These are phyloP conservation scores for Mortierella sp. DNA, from an alignment of 371 early-diverging fungal genomes.

Conservation along the genomic window DNA sequence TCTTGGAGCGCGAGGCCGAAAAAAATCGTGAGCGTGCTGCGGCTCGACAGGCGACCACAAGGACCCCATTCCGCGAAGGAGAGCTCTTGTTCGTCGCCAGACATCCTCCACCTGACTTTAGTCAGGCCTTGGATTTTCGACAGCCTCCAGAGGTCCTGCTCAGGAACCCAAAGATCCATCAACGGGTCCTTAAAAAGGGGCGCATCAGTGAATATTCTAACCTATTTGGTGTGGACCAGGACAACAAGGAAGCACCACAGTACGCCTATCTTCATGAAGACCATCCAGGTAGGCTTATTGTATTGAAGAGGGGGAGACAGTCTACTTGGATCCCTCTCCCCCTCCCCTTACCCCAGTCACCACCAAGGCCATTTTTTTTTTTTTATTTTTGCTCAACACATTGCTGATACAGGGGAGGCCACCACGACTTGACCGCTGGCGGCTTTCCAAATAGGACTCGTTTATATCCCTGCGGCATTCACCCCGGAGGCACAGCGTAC, in stretches of 20 bases:
- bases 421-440: background rate
- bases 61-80: constrained; percentile 80
- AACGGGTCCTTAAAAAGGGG: constrained; percentile 33
- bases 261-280: constrained; percentile 54
- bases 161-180: constrained; percentile 42
- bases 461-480: constrained; percentile 81
- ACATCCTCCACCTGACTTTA: constrained; percentile 64
- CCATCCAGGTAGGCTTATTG: constrained; percentile 38
- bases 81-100: constrained; percentile 79
- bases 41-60: constrained; percentile 55
- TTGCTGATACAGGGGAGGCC: constrained; percentile 26
- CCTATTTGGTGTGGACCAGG: constrained; percentile 39
- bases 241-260: constrained; percentile 11
- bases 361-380: background rate
- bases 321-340: constrained; percentile 3
- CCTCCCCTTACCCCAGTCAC: too few relatives aligned
- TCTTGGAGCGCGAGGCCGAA: constrained; percentile 48
- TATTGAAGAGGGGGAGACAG: background rate
- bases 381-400: constrained; percentile 9
- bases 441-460: constrained; percentile 60
- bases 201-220: constrained; percentile 37
- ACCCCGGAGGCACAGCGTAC: constrained; percentile 71
- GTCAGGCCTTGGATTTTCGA: constrained; percentile 66
- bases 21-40: constrained; percentile 39
- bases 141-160: constrained; percentile 33